A percentile compares a stretch with the other conserved stretches of the same genome.
phyloP scores from a whole-genome alignment of 2,329 filamentous ascomycete genomes.

The Talaromyces rugulosus region DNA sequence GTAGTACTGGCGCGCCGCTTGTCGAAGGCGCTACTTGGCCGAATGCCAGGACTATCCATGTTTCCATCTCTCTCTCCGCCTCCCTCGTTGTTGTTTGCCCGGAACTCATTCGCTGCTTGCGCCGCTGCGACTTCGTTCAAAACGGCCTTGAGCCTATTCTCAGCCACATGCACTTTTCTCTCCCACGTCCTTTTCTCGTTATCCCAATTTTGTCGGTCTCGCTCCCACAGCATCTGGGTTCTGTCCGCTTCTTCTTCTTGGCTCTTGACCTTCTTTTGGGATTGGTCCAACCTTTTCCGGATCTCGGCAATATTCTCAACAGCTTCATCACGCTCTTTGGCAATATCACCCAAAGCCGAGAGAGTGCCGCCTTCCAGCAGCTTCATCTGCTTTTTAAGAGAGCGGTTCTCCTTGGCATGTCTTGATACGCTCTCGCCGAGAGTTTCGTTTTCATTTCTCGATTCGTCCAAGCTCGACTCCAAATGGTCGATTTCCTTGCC shows the following conservation, averaged over 20 bases:
- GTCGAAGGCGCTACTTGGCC: slow-evolving; percentile 63
- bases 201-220: slow-evolving; percentile 80
- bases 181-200: slow-evolving; percentile 78
- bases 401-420: slow-evolving; percentile 70
- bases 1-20: slow-evolving; percentile 57
- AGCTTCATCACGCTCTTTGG: slow-evolving; percentile 80
- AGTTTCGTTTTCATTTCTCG: slow-evolving; percentile 69
- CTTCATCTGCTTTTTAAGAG: slow-evolving; percentile 78
- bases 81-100: slow-evolving; percentile 43
- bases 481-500: slow-evolving; percentile 79
- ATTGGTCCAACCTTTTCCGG: slow-evolving; percentile 69
- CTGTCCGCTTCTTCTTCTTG: slow-evolving; percentile 81
- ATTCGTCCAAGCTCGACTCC: slow-evolving; percentile 67
- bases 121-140: slow-evolving; percentile 69
- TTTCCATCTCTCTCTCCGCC: slow-evolving; percentile 57
- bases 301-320: slow-evolving; percentile 68
- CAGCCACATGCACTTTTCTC: slow-evolving; percentile 82
- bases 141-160: slow-evolving; percentile 76
- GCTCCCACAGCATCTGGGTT: slow-evolving; percentile 74
- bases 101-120: slow-evolving; percentile 30
- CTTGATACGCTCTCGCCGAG: slow-evolving; percentile 60
- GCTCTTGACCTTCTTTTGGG: slow-evolving; percentile 70
- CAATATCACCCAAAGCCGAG: slow-evolving; percentile 77
- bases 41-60: slow-evolving; percentile 67
- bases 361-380: slow-evolving; percentile 83